These are phyloP conservation scores for Echeveria elegans DNA, from an alignment of 164 flowering plant genomes.

Conservation along the genomic window DNA sequence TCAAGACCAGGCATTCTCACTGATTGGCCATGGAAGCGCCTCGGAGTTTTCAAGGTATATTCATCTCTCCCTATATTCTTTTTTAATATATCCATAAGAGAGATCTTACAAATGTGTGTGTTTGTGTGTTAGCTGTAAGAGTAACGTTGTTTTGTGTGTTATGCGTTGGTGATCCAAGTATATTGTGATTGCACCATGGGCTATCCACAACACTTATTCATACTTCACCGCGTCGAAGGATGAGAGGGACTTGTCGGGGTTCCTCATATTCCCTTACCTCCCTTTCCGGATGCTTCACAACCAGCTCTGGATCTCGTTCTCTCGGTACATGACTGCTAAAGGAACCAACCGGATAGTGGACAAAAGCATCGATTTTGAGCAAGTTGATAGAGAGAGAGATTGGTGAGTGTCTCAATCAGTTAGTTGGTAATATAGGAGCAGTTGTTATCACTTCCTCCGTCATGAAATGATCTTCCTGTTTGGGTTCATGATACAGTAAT, in stretches of 20 bases:
- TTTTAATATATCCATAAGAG: too few relatives aligned
- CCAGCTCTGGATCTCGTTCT: conserved; percentile 40
- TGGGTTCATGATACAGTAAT: too few relatives aligned
- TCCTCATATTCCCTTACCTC: conserved; percentile 28
- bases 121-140: background rate
- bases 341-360: conserved; percentile 10
- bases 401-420: conserved; percentile 6
- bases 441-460: too few relatives aligned
- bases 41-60: conserved; percentile 31
- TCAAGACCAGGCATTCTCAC: conserved; percentile 14
- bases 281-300: conserved; percentile 36
- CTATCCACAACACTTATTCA: conserved; percentile 23
- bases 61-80: conserved; percentile 6
- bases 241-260: conserved; percentile 22
- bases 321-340: conserved; percentile 19
- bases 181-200: conserved; percentile 36
- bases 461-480: too few relatives aligned
- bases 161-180: conserved; percentile 24
- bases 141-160: background rate
- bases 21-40: conserved; percentile 15
- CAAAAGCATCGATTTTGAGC: conserved; percentile 13
- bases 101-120: background rate
- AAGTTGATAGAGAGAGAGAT: conserved; percentile 13
- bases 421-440: background rate
- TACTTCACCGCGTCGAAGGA: conserved; percentile 16